phyloP scores from a whole-genome alignment of 768 basidiomycete species.

The Mycena vitilis region DNA sequence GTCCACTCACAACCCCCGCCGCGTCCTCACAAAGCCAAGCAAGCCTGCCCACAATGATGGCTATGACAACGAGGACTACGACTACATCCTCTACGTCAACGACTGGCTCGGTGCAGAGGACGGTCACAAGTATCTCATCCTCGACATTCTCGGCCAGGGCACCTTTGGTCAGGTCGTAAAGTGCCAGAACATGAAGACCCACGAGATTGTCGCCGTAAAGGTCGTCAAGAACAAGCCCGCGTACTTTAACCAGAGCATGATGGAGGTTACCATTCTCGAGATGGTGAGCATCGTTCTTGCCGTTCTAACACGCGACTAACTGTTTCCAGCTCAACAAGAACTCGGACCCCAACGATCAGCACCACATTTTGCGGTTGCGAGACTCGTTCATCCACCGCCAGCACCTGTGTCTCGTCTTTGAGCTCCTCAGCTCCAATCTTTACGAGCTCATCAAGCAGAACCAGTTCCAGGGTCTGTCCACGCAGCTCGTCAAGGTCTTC shows the following conservation, averaged over 20 bases:
- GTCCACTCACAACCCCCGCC: conserved; percentile 91
- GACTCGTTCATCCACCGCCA: conserved; percentile 97
- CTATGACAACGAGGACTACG: conserved; percentile 98
- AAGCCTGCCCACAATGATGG: conserved; percentile 97
- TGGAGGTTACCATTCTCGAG: conserved; percentile 99
- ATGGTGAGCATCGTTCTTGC: conserved; percentile 69
- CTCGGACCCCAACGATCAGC: conserved; percentile 94
- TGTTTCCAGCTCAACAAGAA: conserved; percentile 85
- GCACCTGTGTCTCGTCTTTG: conserved; percentile 98
- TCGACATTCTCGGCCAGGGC: conserved; percentile 98
- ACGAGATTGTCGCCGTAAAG: conserved; percentile 98
- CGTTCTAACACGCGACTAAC: neutral
- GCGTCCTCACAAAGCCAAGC: conserved; percentile 97
- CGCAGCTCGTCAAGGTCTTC: conserved; percentile 98
- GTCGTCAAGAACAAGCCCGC: conserved; percentile 99
- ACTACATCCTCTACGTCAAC: conserved; percentile 99
- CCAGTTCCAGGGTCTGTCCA: conserved; percentile 96
- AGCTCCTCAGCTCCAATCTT: conserved; percentile 94
- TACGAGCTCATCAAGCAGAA: conserved; percentile 99
- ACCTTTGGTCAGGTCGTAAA: conserved; percentile 99
- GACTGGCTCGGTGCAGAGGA: conserved; percentile 96
- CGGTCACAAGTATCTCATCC: conserved; percentile 97
- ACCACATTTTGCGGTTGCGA: conserved; percentile 93
- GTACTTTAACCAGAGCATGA: conserved; percentile 99
- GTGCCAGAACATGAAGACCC: conserved; percentile 99